A percentile compares a stretch with the other conserved stretches of the same genome.
These are phyloP conservation scores for Dunaliella primolecta DNA, from an alignment of 139 green algal genomes.

Conservation along the genomic window DNA sequence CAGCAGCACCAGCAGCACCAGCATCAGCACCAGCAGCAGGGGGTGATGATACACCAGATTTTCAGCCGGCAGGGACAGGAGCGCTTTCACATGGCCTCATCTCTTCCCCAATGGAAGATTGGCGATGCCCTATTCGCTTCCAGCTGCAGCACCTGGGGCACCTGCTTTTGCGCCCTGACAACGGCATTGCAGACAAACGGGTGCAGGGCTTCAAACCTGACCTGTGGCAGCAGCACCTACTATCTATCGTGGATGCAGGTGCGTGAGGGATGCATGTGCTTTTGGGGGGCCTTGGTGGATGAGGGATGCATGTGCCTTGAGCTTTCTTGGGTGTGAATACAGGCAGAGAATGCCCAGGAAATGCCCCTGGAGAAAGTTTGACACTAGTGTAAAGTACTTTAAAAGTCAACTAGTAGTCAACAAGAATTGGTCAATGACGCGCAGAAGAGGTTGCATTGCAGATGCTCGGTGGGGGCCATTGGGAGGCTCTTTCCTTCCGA, in stretches of 20 bases:
- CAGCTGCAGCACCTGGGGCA: conserved; percentile 30
- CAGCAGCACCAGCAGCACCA: not conserved
- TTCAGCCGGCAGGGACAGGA: not conserved
- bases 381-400: not conserved
- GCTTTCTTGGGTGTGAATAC: too few species aligned
- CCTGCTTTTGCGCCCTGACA: conserved; percentile 23
- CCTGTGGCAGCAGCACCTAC: conserved; percentile 32
- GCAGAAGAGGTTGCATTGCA: too few species aligned
- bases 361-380: too few species aligned
- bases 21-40: conserved; percentile 1
- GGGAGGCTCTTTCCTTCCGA: too few species aligned
- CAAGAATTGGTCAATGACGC: too few species aligned
- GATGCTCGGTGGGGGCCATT: too few species aligned
- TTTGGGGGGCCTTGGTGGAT: too few species aligned
- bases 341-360: too few species aligned
- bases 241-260: conserved; percentile 48
- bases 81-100: not conserved
- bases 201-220: conserved; percentile 33
- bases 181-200: conserved; percentile 17
- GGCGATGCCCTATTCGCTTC: conserved; percentile 15
- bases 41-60: not conserved
- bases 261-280: too few species aligned
- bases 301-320: too few species aligned
- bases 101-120: not conserved
- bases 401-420: not conserved